These are phyloP conservation scores for Schizosaccharomyces octosporus DNA, from an alignment of 805 yeast genomes.

Conservation along the genomic window DNA sequence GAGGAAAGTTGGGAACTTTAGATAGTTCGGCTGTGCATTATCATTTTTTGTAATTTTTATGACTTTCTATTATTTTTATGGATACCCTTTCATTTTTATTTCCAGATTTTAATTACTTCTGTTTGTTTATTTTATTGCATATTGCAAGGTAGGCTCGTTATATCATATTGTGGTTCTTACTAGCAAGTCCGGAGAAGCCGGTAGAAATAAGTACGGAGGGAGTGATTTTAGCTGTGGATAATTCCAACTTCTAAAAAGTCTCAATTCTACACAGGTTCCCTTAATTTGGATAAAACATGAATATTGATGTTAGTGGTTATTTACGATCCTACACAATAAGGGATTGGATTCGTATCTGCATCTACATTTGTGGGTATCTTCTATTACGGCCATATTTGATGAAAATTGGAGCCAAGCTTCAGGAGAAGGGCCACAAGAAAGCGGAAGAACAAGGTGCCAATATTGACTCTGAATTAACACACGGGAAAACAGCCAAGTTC, in stretches of 20 bases:
- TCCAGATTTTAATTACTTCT: too few relatives aligned
- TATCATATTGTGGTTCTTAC: too few relatives aligned
- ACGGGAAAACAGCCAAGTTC: neutral
- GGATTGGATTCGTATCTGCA: conserved; percentile 13
- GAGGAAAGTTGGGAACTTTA: neutral
- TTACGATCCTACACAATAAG: neutral
- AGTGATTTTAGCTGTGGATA: too few relatives aligned
- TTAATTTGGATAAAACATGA: neutral
- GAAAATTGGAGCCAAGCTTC: conserved; percentile 10
- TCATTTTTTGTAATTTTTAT: too few relatives aligned
- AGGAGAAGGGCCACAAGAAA: conserved; percentile 9
- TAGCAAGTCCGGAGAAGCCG: too few relatives aligned
- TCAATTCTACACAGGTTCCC: neutral
- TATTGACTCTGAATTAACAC: neutral
- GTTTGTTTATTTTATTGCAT: too few relatives aligned
- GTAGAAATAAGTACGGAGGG: too few relatives aligned
- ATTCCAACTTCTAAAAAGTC: too few relatives aligned
- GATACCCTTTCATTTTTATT: too few relatives aligned
- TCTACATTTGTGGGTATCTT: conserved; percentile 12
- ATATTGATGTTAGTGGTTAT: neutral
- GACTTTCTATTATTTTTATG: too few relatives aligned
- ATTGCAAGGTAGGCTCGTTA: too few relatives aligned
- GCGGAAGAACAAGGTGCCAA: neutral
- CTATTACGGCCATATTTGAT: conserved; percentile 13
- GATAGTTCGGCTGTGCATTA: neutral